Evolutionary conservation across 1,139 yeast species (phyloP), one percentile per base, ranked within the genome.

Genomic region (Suhomyces maxii): DNA sequence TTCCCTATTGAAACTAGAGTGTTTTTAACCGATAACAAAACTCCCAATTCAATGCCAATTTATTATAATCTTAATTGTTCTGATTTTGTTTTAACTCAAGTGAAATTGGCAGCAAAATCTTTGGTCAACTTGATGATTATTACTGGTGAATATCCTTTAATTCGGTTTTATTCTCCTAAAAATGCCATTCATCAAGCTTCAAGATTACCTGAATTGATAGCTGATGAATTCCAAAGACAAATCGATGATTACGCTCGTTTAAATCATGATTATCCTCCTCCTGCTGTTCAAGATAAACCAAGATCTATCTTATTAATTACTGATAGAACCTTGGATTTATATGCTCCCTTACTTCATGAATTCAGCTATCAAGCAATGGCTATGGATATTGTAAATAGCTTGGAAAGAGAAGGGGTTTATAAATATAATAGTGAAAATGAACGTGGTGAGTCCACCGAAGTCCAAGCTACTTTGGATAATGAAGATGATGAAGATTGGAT

Each of bases 301-400:
- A 76, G 96, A 54, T 80, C 97, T 0, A 76, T 89, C 1, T 76
- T 91, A 55, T 65, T 93, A 42, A 81, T 93, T 31, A 73, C 88
- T 6, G 99, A 93, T 65, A 76, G 99, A 51, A 78, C 96, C 0
- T 64, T 90, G 61, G 99, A 95, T 64, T 73, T 87, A 47, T 80
- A 81, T 59, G 88, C 96, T 4, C 97, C 98, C 0, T 64, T 95
- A 41, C 67, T 91, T 45, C 99, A 93, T 64, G 97, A 90, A 62
- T 89, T 91, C 65, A 82, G 86, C n/a, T 95, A 90, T 64, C 96
- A 93, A 65, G 93, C 97, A 7, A 85, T 91, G 89, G 87, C 93
- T 12, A 84, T 86, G 71, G 99, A 93, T 64, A 65, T 83, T 41
- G 78, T 79, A 34, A 75, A 71, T 35, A 65, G 71, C 38, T 69